Evolutionary conservation across 23 red algal genomes (phyloP), one percentile per base, ranked within the genome.

Genomic region (Gracilaria domingensis): DNA sequence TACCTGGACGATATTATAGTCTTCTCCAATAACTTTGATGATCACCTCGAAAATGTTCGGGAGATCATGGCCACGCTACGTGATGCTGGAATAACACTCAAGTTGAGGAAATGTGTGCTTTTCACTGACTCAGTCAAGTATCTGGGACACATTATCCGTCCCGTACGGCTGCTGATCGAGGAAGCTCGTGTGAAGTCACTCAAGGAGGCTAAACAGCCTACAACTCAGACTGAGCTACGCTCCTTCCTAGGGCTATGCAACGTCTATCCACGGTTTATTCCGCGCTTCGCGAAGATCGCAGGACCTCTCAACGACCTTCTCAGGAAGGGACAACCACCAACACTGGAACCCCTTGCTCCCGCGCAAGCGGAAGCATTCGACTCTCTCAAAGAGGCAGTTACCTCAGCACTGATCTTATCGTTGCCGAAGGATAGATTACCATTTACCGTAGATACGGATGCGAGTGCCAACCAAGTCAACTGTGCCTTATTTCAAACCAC

Each of bases 1-100:
- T 84, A 84, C 12, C 38, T 84, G 23, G 54, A 84, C 28, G 80
- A 84, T 40, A 84, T 61, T 56, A 62, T 84, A 21, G 38, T 84
- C 14, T 84, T 61, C 80, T 35, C 26, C 50, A 34, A 57, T 29
- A 61, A 20, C 17, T 57, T 32, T 12, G 80, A 84, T 30, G 80
- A 66, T 32, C 80, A 84, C 54, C 9, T 78, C 7, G 39, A 37
- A 8, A 5, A 78, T 14, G 33, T 78, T 36, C 29, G 9, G 6
- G 33, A 78, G n/a, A 47, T 78, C 30, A 29, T 78, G 5, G 26
- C 33, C 6, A 25, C 39, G 9, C 72, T 34, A 9, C n/a, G 11
- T 45, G 11, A 45, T 11, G 42, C 28, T 7, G 14, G 36, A 78
- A 18, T 7, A 40, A 42, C n/a, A 36, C n/a, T 78, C 72, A 78